Percentiles rank a stretch among this genome's conserved stretches.
phyloP scores from a whole-genome alignment of 2,329 filamentous ascomycete species.

The Monascus ruber region DNA sequence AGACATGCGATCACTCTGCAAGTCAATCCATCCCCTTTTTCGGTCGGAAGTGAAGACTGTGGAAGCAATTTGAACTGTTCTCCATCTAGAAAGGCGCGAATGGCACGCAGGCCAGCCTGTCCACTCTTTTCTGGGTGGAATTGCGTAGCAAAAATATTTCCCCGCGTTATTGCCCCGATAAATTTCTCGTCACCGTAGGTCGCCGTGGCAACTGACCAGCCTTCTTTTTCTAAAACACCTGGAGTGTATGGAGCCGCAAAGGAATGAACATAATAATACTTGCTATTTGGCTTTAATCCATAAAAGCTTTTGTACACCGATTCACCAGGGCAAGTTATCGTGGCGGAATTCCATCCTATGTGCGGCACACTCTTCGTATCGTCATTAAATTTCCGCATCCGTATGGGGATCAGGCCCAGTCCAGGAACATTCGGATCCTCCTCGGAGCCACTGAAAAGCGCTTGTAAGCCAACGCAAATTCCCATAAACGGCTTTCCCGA shows the following conservation, averaged over 20 bases:
- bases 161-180: conserved; percentile 75
- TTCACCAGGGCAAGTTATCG: conserved; percentile 33
- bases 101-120: conserved; percentile 68
- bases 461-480: conserved; percentile 90
- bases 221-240: conserved; percentile 64
- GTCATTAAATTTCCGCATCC: conserved; percentile 66
- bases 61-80: conserved; percentile 46
- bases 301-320: conserved; percentile 52
- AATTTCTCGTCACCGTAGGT: conserved; percentile 83
- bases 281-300: conserved; percentile 66
- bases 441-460: conserved; percentile 72
- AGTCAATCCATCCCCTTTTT: conserved; percentile 60
- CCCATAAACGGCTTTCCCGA: conserved; percentile 96
- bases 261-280: conserved; percentile 98
- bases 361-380: conserved; percentile 83
- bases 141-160: conserved; percentile 81
- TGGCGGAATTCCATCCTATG: conserved; percentile 96
- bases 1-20: conserved; percentile 88
- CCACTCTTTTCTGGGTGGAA: conserved; percentile 98
- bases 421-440: conserved; percentile 65
- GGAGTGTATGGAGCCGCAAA: conserved; percentile 70
- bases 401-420: conserved; percentile 60
- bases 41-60: conserved; percentile 7
- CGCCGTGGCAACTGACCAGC: conserved; percentile 87
- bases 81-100: conserved; percentile 79